Base-by-base conservation (phyloP, 495 filamentous ascomycete genomes). In the Penicillium chermesinum region DNA sequence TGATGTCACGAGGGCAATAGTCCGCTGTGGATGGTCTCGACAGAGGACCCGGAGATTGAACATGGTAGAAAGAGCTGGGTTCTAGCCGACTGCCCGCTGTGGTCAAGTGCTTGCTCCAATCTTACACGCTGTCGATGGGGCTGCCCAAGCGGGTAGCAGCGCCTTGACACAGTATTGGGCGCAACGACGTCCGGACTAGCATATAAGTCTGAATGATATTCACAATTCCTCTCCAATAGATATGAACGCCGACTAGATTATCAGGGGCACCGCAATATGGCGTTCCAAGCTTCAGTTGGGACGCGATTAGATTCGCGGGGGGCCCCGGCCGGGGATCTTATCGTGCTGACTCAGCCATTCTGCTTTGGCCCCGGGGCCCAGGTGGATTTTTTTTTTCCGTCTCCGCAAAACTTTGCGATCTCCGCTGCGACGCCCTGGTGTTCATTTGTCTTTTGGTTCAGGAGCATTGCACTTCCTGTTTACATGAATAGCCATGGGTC, bases 1-100 rank as follows among this genome's bases (percentile, higher is more conserved):
- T 7, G 78, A 59, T 12, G 91, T 89, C 17, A 82, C 81, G 46
- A 98, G 77, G 15, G 88, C 88, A 65, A 98, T 87, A 45, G 88
- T 83, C 46, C 93, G 84, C 54, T 86, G 78, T 55, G 91, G 89
- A 61, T 87, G 80, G 57, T 96, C 88, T 48, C 56, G 64, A 44
- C 66, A 63, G 36, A 71, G 60, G 14, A 75, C 59, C 16, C 64
- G 67, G 17, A 75, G 58, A 50, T 58, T 67, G 44, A 69, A 59
- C 72, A 75, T 75, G 50, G 47, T 56, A 30, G 25, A 10, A 10
- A 30, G 5, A 5, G 25, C 10, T 30, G 4, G 4, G 25, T 4
- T 30, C 25, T 10, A 10, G 25, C 25, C 25, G 25, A 30, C 10
- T 30, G 5, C 25, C 25, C 25, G 25, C 35, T 17, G 35, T 37